A percentile compares a stretch with the other conserved stretches of the same genome.
Evolutionary conservation across 139 green algal genomes (phyloP).

Genomic region (Closterium sp.): DNA sequence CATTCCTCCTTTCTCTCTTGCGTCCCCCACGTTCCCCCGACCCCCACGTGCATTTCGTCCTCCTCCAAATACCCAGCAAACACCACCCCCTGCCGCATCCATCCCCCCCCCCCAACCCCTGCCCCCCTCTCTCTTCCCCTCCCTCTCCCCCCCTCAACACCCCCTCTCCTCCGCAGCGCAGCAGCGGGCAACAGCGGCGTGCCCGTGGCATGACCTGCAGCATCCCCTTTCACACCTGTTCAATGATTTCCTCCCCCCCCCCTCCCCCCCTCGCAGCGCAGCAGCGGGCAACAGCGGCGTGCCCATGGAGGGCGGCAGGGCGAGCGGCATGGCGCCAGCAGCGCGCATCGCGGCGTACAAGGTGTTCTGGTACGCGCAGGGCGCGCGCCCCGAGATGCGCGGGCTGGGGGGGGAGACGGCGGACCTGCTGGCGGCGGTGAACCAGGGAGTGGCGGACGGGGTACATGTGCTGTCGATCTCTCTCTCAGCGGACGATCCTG

Average conservation of each 20-base stretch:
- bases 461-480: neutral
- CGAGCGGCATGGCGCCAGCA: constrained; percentile 71
- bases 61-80: too few relatives aligned
- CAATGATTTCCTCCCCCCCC: neutral
- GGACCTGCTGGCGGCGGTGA: constrained; percentile 69
- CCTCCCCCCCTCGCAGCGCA: neutral
- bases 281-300: neutral
- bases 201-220: too few relatives aligned
- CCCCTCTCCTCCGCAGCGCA: too few relatives aligned
- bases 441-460: constrained; percentile 33
- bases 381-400: constrained; percentile 83
- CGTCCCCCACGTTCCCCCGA: neutral
- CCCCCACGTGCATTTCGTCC: too few relatives aligned
- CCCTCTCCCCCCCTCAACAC: too few relatives aligned
- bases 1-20: too few relatives aligned
- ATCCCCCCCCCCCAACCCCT: neutral
- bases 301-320: constrained; percentile 40
- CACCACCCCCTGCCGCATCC: too few relatives aligned
- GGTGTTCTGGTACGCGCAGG: constrained; percentile 20
- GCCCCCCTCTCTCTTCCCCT: too few relatives aligned
- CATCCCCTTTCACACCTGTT: neutral
- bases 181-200: too few relatives aligned
- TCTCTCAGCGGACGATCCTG: neutral
- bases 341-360: constrained; percentile 72
- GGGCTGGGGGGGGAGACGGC: constrained; percentile 80